Evolutionary conservation across 805 yeast species (phyloP).

Genomic region (Metschnikowia colocasiae): DNA sequence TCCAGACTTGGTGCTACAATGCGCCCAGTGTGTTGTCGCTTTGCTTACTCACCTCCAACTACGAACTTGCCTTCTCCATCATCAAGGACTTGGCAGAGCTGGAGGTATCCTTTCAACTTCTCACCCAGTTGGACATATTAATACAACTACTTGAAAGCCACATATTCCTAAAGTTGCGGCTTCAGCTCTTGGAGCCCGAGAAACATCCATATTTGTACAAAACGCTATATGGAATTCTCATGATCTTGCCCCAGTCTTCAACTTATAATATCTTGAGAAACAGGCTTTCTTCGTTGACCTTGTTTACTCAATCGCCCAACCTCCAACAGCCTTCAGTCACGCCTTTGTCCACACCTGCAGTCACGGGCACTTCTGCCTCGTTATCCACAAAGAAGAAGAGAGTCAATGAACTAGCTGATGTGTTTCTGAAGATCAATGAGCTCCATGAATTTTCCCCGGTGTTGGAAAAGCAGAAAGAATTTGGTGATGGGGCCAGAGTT

Average conservation of each 20-base stretch:
- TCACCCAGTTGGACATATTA: constrained; percentile 83
- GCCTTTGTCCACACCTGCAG: constrained; percentile 16
- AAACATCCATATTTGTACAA: constrained; percentile 76
- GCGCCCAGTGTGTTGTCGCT: constrained; percentile 84
- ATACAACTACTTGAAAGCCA: constrained; percentile 92
- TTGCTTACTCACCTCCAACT: constrained; percentile 81
- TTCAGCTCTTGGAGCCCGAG: constrained; percentile 87
- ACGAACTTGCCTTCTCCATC: constrained; percentile 81
- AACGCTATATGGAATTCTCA: constrained; percentile 84
- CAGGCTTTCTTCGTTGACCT: constrained; percentile 51
- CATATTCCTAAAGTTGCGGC: constrained; percentile 77
- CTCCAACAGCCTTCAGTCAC: constrained; percentile 25
- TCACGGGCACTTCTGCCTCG: constrained; percentile 21
- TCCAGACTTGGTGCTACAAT: constrained; percentile 88
- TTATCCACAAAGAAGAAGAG: constrained; percentile 37
- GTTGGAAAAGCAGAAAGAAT: constrained; percentile 7
- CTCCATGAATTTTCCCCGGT: constrained; percentile 22
- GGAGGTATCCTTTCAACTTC: constrained; percentile 73
- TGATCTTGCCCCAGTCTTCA: constrained; percentile 91
- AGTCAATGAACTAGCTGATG: constrained; percentile 41
- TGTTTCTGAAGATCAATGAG: constrained; percentile 35
- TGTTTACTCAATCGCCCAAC: constrained; percentile 31
- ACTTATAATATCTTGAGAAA: constrained; percentile 82
- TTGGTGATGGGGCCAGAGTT: constrained; percentile 7
- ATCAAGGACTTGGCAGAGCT: constrained; percentile 75